phyloP scores from a whole-genome alignment of 345 rosid genomes.

The Acer negundo region DNA sequence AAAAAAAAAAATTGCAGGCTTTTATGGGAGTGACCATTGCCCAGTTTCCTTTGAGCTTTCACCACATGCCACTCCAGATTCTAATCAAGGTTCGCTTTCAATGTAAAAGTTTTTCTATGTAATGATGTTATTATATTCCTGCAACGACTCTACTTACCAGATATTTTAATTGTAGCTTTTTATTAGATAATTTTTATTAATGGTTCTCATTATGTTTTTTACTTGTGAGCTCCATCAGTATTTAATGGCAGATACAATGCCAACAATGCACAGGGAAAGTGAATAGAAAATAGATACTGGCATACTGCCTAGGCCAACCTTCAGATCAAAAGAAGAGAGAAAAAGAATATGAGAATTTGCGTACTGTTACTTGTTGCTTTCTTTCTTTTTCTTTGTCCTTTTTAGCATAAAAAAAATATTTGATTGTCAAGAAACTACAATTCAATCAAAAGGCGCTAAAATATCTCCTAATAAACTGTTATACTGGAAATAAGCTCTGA shows the following conservation, averaged over 20 bases:
- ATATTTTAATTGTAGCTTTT: not conserved
- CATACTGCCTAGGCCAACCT: not conserved
- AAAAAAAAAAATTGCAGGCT: conserved; percentile 46
- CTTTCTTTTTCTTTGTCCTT: too few relatives aligned
- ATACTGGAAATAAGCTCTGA: too few relatives aligned
- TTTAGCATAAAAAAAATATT: too few relatives aligned
- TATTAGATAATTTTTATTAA: not conserved
- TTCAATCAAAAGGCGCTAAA: too few relatives aligned
- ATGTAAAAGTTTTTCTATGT: conserved; percentile 14
- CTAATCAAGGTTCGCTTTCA: conserved; percentile 27
- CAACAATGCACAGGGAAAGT: not conserved
- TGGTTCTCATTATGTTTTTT: not conserved
- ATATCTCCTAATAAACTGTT: too few relatives aligned
- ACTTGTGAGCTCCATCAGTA: not conserved
- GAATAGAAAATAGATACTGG: not conserved
- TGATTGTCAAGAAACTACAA: too few relatives aligned
- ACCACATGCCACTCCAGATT: conserved; percentile 25
- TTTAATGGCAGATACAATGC: not conserved
- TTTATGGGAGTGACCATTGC: conserved; percentile 91
- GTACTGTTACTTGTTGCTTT: too few relatives aligned
- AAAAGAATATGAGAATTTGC: not conserved
- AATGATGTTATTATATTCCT: not conserved
- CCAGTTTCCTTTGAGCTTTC: conserved; percentile 85
- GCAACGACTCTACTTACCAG: not conserved
- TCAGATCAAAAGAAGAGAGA: not conserved